phyloP scores from a whole-genome alignment of 495 filamentous ascomycete species.

The Annulohypoxylon nitens region DNA sequence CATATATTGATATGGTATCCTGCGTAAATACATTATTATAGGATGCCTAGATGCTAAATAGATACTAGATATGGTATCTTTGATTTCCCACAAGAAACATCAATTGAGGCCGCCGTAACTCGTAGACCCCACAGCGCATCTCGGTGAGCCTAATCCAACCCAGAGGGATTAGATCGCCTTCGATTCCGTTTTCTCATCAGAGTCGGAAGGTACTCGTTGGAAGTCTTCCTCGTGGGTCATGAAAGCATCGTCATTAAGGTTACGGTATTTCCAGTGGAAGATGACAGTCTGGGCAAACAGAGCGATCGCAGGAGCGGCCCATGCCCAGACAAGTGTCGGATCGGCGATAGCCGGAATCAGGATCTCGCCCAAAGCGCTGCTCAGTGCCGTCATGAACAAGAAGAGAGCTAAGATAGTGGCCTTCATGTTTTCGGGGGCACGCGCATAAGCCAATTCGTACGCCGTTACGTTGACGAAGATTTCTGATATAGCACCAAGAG shows the following conservation, averaged over 20 bases:
- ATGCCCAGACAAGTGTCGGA: conserved; percentile 66
- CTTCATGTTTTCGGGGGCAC: conserved; percentile 71
- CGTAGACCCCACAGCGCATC: neutral
- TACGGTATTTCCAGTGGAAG: conserved; percentile 62
- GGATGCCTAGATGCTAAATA: too few relatives aligned
- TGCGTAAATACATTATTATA: too few relatives aligned
- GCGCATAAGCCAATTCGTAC: conserved; percentile 74
- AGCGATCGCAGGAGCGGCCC: conserved; percentile 64
- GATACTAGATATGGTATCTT: too few relatives aligned
- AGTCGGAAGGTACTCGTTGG: neutral
- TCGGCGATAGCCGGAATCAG: conserved; percentile 67
- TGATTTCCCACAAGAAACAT: too few relatives aligned
- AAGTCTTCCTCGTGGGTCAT: conserved; percentile 51
- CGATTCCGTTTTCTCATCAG: conserved; percentile 1
- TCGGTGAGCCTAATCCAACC: neutral
- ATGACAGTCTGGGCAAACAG: conserved; percentile 62
- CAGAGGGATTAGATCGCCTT: conserved; percentile 11
- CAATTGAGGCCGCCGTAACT: neutral
- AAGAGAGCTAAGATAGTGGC: conserved; percentile 70
- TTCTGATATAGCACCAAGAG: conserved; percentile 67
- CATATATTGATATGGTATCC: too few relatives aligned
- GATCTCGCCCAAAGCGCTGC: conserved; percentile 66
- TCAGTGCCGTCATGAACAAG: conserved; percentile 65
- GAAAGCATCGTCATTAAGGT: conserved; percentile 61
- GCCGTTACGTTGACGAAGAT: conserved; percentile 72